phyloP scores from a whole-genome alignment of 495 filamentous ascomycete genomes.

The Cryomyces antarcticus region DNA sequence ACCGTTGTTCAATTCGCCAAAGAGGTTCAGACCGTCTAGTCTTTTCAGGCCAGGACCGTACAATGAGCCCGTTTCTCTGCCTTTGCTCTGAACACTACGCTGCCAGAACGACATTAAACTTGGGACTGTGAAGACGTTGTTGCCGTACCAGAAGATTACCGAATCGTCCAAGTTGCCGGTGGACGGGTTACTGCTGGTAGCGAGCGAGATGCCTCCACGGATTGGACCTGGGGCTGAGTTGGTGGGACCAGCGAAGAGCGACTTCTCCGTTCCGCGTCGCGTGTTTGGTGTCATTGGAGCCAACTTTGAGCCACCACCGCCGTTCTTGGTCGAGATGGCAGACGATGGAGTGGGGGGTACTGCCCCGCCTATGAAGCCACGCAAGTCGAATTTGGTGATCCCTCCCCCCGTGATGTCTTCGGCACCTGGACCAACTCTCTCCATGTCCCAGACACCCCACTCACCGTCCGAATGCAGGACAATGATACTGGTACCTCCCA shows the following conservation, averaged over 20 bases:
- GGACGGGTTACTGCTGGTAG: constrained; percentile 2
- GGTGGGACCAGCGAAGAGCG: constrained; percentile 27
- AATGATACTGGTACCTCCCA: constrained; percentile 57
- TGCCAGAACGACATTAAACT: constrained; percentile 17
- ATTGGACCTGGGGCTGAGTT: constrained; percentile 16
- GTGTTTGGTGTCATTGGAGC: constrained; percentile 76
- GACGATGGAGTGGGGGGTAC: constrained; percentile 4
- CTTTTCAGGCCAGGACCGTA: constrained; percentile 10
- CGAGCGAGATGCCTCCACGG: constrained; percentile 47
- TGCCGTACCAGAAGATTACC: constrained; percentile 20
- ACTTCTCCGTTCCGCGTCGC: constrained; percentile 35
- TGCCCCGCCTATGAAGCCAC: constrained; percentile 40
- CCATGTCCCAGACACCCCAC: constrained; percentile 88
- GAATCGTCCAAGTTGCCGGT: constrained; percentile 16
- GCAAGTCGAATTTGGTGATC: constrained; percentile 44
- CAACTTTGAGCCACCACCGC: constrained; percentile 27
- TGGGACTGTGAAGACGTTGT: constrained; percentile 16
- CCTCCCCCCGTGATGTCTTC: constrained; percentile 29
- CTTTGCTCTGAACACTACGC: constrained; percentile 8
- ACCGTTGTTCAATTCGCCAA: background rate
- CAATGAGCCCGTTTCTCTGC: constrained; percentile 8
- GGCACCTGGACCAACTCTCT: constrained; percentile 35
- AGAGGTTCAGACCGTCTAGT: background rate
- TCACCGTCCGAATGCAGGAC: constrained; percentile 64
- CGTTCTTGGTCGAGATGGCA: constrained; percentile 1